Evolutionary conservation across 2,329 filamentous ascomycete genomes (phyloP).

Genomic region (Cordyceps fumosorosea): DNA sequence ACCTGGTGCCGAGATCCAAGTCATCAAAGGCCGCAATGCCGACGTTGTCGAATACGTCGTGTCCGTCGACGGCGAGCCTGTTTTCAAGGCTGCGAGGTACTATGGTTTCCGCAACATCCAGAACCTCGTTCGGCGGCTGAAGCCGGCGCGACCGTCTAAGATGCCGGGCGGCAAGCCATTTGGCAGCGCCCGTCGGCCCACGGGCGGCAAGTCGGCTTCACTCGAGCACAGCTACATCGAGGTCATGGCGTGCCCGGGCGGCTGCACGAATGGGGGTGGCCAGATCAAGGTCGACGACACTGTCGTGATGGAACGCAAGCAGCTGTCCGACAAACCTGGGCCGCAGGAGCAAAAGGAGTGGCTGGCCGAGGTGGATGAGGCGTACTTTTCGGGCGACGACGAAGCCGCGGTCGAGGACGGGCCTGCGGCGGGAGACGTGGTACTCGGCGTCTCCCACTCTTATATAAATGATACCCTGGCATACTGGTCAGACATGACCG

Average conservation of each 20-base stretch:
- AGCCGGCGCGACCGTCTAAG: slow-evolving; percentile 69
- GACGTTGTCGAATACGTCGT: slow-evolving; percentile 86
- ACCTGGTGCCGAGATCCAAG: slow-evolving; percentile 64
- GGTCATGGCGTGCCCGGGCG: slow-evolving; percentile 98
- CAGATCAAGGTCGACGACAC: slow-evolving; percentile 89
- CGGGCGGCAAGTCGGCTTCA: slow-evolving; percentile 31
- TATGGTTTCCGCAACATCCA: slow-evolving; percentile 99
- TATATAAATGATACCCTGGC: slow-evolving; percentile 62
- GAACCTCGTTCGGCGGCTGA: slow-evolving; percentile 87
- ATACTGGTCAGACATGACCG: slow-evolving; percentile 70
- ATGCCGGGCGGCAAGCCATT: slow-evolving; percentile 69
- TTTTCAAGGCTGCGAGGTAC: slow-evolving; percentile 81
- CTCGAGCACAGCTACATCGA: slow-evolving; percentile 88
- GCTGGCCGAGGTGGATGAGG: slow-evolving; percentile 76
- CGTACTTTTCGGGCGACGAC: slow-evolving; percentile 75
- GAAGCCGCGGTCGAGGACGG: slow-evolving; percentile 36
- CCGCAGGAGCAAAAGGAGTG: slow-evolving; percentile 80
- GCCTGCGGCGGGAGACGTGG: slow-evolving; percentile 31
- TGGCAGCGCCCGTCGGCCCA: slow-evolving; percentile 47
- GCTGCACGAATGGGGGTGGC: slow-evolving; percentile 94
- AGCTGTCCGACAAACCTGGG: slow-evolving; percentile 50
- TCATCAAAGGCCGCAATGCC: slow-evolving; percentile 72
- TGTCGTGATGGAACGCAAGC: slow-evolving; percentile 45
- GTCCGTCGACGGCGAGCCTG: slow-evolving; percentile 45
- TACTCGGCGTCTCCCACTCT: slow-evolving; percentile 60